Evolutionary conservation across 164 flowering plant species (phyloP).

Genomic region (Magnolia changhungtana): DNA sequence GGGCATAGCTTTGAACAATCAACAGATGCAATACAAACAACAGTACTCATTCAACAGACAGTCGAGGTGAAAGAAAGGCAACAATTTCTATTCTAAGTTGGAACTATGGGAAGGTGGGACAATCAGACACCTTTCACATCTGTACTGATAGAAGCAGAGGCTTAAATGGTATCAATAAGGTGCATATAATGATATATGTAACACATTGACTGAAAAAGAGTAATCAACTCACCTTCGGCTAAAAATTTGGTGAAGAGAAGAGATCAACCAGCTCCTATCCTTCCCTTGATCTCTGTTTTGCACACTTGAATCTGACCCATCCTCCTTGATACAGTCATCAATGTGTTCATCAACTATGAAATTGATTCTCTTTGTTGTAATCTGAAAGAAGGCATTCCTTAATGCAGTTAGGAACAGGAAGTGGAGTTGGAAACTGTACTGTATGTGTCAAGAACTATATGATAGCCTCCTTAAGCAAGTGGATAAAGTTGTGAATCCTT

Average conservation of each 20-base stretch:
- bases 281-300: constrained; percentile 48
- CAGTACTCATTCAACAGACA: too few species aligned
- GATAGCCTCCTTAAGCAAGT: neutral
- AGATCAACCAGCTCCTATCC: constrained; percentile 78
- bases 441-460: neutral
- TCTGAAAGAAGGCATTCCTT: constrained; percentile 39
- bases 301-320: constrained; percentile 31
- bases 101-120: neutral
- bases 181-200: too few species aligned
- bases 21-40: neutral
- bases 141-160: neutral
- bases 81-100: neutral
- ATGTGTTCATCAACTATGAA: constrained; percentile 64
- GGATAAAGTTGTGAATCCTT: neutral
- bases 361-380: constrained; percentile 82
- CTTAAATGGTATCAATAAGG: too few species aligned
- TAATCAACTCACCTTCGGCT: constrained; percentile 74
- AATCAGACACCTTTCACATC: neutral
- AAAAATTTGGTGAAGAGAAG: constrained; percentile 88
- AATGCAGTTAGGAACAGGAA: neutral
- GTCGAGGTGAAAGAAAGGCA: too few species aligned
- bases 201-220: neutral
- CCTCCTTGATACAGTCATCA: constrained; percentile 36
- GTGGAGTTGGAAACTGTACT: neutral
- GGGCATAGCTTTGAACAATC: neutral